These are phyloP conservation scores for Rhodotorula diobovata DNA, from an alignment of 768 basidiomycete species.

Conservation along the genomic window DNA sequence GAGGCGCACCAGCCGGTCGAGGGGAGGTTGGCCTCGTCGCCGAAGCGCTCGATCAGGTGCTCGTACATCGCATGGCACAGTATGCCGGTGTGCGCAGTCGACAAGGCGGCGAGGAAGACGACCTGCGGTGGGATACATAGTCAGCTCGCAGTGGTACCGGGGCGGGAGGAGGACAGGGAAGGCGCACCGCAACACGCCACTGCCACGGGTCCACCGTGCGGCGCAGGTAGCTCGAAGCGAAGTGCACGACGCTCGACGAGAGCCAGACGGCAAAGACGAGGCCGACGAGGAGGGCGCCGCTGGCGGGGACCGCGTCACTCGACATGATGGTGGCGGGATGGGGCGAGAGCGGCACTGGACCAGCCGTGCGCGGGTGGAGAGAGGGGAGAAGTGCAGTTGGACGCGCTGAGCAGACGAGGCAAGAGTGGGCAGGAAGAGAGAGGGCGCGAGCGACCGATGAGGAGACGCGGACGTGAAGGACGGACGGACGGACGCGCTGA, in stretches of 20 bases:
- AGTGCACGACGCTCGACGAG: slow-evolving; percentile 11
- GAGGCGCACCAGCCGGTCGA: background rate
- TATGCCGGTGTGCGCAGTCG: slow-evolving; percentile 10
- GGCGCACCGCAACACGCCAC: slow-evolving; percentile 4
- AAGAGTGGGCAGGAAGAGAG: too few relatives aligned
- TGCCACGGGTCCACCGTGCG: slow-evolving; percentile 5
- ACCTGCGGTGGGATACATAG: background rate
- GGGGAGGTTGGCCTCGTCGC: background rate
- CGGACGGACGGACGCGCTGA: too few relatives aligned
- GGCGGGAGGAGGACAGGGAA: too few relatives aligned
- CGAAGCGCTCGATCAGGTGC: slow-evolving; percentile 8
- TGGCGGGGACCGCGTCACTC: too few relatives aligned
- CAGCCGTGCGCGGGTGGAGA: too few relatives aligned
- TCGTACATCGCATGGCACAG: slow-evolving; percentile 1
- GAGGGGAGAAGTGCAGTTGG: too few relatives aligned
- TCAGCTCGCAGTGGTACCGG: too few relatives aligned
- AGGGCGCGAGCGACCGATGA: too few relatives aligned
- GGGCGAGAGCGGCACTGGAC: too few relatives aligned
- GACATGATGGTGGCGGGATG: too few relatives aligned
- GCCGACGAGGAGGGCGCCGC: slow-evolving; percentile 14
- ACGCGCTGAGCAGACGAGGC: too few relatives aligned
- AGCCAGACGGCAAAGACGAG: slow-evolving; percentile 13
- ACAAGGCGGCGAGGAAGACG: background rate
- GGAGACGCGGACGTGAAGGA: too few relatives aligned
- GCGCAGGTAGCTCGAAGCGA: background rate